These are phyloP conservation scores for Zizania latifolia DNA, from an alignment of 176 grass and related monocot species.

Conservation along the genomic window DNA sequence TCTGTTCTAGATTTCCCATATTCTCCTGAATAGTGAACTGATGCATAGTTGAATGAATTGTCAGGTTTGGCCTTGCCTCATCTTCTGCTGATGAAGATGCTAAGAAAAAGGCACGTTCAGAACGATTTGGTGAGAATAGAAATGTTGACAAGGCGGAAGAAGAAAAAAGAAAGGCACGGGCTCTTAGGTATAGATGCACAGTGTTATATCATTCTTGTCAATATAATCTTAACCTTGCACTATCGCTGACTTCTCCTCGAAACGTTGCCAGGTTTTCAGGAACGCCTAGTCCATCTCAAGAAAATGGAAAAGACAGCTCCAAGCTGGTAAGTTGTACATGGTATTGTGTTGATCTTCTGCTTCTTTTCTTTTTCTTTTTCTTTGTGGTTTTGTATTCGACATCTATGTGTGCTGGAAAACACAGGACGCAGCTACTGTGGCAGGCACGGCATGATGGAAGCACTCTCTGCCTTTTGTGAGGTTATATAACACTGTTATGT, in stretches of 20 bases:
- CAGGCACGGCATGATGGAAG: conserved; percentile 48
- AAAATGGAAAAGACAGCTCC: conserved; percentile 39
- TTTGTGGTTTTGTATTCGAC: background rate
- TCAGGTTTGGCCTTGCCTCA: conserved; percentile 66
- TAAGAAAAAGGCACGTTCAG: conserved; percentile 88
- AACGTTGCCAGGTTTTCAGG: conserved; percentile 60
- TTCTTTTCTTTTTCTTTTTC: too few species aligned
- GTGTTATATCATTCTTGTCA: background rate
- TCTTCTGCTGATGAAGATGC: conserved; percentile 42
- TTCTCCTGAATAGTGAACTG: conserved; percentile 18
- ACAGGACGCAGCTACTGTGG: conserved; percentile 51
- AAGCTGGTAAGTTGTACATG: conserved; percentile 47
- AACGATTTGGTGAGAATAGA: conserved; percentile 66
- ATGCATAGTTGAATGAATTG: conserved; percentile 3
- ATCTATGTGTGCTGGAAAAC: background rate
- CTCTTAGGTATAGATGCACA: conserved; percentile 42
- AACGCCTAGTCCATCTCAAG: conserved; percentile 37
- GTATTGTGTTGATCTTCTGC: background rate
- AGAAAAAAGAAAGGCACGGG: conserved; percentile 90
- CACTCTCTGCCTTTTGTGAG: conserved; percentile 3
- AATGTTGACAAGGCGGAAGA: conserved; percentile 63
- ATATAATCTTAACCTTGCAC: background rate
- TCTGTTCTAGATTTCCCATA: background rate
- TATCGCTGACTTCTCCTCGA: conserved; percentile 22
- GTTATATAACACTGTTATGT: conserved; percentile 8